phyloP scores from a whole-genome alignment of 805 yeast species.

The Brettanomyces sp. region DNA sequence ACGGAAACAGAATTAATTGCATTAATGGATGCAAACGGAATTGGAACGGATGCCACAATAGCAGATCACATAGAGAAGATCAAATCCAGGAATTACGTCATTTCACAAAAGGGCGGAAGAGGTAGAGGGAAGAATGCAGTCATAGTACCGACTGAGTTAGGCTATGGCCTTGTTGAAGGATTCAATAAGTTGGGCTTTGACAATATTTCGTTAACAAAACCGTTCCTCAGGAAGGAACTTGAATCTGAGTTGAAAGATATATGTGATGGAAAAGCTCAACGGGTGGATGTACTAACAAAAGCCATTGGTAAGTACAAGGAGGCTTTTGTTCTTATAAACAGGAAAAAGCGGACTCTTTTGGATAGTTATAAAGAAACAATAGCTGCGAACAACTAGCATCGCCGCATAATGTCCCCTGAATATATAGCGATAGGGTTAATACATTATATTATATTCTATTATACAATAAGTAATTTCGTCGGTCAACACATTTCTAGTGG shows the following conservation, averaged over 20 bases:
- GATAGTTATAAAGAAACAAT: conserved; percentile 22
- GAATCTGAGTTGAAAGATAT: conserved; percentile 61
- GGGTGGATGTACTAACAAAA: conserved; percentile 44
- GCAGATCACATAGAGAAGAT: conserved; percentile 94
- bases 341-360: conserved; percentile 29
- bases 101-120: conserved; percentile 27
- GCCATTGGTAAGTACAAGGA: conserved; percentile 49
- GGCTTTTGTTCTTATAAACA: conserved; percentile 44
- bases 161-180: conserved; percentile 81
- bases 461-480: not conserved
- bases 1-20: conserved; percentile 90
- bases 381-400: conserved; percentile 1
- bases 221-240: conserved; percentile 70
- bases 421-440: not conserved
- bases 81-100: conserved; percentile 54
- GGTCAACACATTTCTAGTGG: conserved; percentile 37
- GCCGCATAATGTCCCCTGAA: not conserved
- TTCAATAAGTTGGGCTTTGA: conserved; percentile 75
- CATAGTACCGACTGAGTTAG: conserved; percentile 72
- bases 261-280: conserved; percentile 51
- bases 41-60: conserved; percentile 98
- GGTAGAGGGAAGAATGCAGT: conserved; percentile 30
- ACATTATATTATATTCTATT: too few species aligned
- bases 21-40: conserved; percentile 93
- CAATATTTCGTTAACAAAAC: conserved; percentile 69